These are phyloP conservation scores for Echites panduratus DNA, from an alignment of 257 asterid species.

Conservation along the genomic window DNA sequence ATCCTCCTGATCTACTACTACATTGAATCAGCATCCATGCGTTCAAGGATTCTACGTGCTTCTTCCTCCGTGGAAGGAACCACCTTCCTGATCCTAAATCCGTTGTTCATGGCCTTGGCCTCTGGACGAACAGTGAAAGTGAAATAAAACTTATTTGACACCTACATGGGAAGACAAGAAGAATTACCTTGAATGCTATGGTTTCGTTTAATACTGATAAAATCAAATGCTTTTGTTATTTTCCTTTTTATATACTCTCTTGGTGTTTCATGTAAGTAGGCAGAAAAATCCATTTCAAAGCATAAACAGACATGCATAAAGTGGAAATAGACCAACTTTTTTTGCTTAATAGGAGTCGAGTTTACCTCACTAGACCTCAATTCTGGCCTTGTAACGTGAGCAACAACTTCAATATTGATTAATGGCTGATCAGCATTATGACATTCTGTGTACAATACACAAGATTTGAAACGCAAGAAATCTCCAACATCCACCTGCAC, in stretches of 20 bases:
- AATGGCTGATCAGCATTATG: conserved; percentile 64
- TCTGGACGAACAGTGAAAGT: conserved; percentile 80
- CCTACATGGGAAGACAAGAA: conserved; percentile 30
- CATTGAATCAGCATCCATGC: conserved; percentile 68
- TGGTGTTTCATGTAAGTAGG: background rate
- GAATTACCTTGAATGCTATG: too few species aligned
- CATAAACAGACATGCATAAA: background rate
- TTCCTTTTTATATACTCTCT: background rate
- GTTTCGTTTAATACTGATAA: background rate
- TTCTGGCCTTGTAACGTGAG: conserved; percentile 96
- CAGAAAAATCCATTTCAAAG: background rate
- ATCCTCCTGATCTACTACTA: conserved; percentile 5
- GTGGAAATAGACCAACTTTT: background rate
- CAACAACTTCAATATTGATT: conserved; percentile 81
- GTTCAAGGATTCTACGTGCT: conserved; percentile 66
- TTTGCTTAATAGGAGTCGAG: background rate
- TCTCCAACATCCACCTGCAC: conserved; percentile 96
- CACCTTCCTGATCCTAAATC: conserved; percentile 72
- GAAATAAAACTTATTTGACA: conserved; percentile 81
- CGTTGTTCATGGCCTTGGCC: conserved; percentile 65
- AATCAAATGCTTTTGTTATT: background rate
- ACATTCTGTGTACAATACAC: conserved; percentile 73
- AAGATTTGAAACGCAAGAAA: conserved; percentile 84
- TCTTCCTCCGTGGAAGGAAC: conserved; percentile 98
- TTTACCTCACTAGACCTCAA: conserved; percentile 89